Conservation (phyloP, 768 basidiomycete genomes). For the Mycena amicta region DNA sequence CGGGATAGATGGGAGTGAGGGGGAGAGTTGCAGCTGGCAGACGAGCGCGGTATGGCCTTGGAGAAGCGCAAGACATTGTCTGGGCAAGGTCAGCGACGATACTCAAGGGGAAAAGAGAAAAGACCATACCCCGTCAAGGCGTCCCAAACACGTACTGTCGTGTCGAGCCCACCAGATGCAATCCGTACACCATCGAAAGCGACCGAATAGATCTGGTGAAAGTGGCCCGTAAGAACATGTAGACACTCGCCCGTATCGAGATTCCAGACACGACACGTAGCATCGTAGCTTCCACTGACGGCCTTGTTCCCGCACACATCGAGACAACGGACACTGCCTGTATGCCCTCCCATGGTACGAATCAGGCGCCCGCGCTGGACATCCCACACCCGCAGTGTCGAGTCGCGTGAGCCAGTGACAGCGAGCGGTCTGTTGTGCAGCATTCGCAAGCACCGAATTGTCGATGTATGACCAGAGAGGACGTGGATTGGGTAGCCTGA, state of each 20-base stretch:
- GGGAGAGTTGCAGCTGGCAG: constrained; percentile 83
- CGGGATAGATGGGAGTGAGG: constrained; percentile 59
- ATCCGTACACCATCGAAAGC: constrained; percentile 85
- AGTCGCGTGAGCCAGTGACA: constrained; percentile 87
- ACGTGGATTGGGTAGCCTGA: constrained; percentile 87
- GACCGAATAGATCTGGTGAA: constrained; percentile 87
- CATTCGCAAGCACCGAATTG: constrained; percentile 88
- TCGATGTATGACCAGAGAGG: constrained; percentile 84
- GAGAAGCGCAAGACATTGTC: constrained; percentile 79
- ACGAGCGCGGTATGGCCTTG: constrained; percentile 93
- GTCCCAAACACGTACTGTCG: constrained; percentile 92
- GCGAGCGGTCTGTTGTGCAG: constrained; percentile 87
- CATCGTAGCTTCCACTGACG: constrained; percentile 94
- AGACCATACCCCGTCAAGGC: constrained; percentile 74
- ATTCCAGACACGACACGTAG: constrained; percentile 89
- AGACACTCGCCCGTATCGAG: constrained; percentile 87
- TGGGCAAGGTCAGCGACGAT: constrained; percentile 35
- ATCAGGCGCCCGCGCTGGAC: constrained; percentile 75
- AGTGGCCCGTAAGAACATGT: constrained; percentile 80
- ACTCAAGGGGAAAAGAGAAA: not conserved
- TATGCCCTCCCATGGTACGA: constrained; percentile 74
- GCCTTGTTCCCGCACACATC: constrained; percentile 84
- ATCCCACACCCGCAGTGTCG: constrained; percentile 90
- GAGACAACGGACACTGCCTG: constrained; percentile 80
- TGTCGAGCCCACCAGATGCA: constrained; percentile 89